These are phyloP conservation scores for Alliaria petiolata DNA, from an alignment of 345 rosid species.

Conservation along the genomic window DNA sequence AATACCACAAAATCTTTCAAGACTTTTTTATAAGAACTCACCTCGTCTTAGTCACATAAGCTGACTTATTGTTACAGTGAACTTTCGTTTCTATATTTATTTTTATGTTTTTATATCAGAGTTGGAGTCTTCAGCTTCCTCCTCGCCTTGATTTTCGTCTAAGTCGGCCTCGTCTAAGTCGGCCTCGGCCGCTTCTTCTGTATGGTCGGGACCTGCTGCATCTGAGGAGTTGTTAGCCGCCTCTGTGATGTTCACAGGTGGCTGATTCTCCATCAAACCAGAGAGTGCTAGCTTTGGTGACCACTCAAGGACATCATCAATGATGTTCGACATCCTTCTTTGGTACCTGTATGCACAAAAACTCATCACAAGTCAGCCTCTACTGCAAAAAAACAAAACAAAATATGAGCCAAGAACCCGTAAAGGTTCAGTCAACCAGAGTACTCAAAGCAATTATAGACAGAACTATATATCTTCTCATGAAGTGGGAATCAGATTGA, in stretches of 20 bases:
- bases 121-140: constrained; percentile 35
- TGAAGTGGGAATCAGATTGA: background rate
- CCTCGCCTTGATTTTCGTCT: constrained; percentile 42
- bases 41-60: constrained; percentile 26
- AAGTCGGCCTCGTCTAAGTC: constrained; percentile 11
- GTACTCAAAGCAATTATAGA: background rate
- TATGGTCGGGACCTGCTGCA: constrained; percentile 39
- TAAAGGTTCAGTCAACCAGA: background rate
- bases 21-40: constrained; percentile 30
- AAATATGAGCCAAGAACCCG: background rate
- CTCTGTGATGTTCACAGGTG: constrained; percentile 56
- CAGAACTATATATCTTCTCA: background rate
- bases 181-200: background rate
- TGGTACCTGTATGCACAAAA: constrained; percentile 69
- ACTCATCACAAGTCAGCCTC: constrained; percentile 20
- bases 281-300: constrained; percentile 91
- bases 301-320: constrained; percentile 99
- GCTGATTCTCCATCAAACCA: constrained; percentile 97
- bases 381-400: background rate
- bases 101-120: constrained; percentile 29
- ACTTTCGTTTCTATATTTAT: constrained; percentile 7
- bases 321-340: constrained; percentile 88
- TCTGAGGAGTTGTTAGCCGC: constrained; percentile 43
- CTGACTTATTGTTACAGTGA: constrained; percentile 35
- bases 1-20: constrained; percentile 31